Conservation (phyloP, 2,329 filamentous ascomycete species). For the Trichoderma simmonsii region DNA sequence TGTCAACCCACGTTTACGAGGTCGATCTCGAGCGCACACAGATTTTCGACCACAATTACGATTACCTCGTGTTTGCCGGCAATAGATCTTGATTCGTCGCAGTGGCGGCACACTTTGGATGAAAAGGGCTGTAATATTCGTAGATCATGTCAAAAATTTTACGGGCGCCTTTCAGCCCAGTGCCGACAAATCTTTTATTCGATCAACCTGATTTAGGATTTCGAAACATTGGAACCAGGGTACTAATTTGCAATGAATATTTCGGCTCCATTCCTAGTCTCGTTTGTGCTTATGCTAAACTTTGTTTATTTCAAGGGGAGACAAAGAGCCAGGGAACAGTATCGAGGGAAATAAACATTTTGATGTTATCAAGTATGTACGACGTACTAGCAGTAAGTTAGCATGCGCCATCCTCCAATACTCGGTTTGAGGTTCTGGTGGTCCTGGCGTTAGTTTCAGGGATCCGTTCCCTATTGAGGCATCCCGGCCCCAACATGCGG, state of each 20-base stretch:
- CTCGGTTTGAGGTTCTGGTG: not conserved
- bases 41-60: not conserved
- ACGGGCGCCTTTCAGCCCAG: not conserved
- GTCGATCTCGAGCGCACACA: not conserved
- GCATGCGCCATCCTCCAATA: not conserved
- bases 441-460: conserved; percentile 15
- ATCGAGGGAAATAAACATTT: not conserved
- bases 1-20: conserved; percentile 2
- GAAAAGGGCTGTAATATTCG: not conserved
- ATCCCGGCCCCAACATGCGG: not conserved
- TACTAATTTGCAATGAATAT: not conserved
- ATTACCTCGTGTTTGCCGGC: not conserved
- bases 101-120: not conserved
- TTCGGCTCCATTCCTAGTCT: not conserved
- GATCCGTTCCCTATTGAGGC: conserved; percentile 2
- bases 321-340: not conserved
- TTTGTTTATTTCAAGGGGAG: not conserved
- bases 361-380: not conserved
- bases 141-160: not conserved
- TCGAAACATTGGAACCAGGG: conserved; percentile 11
- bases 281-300: not conserved
- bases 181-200: not conserved
- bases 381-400: not conserved
- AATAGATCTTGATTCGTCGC: not conserved
- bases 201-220: not conserved